Conservation (phyloP, 192 early-diverging fungal species). For the Diversispora eburnea region DNA sequence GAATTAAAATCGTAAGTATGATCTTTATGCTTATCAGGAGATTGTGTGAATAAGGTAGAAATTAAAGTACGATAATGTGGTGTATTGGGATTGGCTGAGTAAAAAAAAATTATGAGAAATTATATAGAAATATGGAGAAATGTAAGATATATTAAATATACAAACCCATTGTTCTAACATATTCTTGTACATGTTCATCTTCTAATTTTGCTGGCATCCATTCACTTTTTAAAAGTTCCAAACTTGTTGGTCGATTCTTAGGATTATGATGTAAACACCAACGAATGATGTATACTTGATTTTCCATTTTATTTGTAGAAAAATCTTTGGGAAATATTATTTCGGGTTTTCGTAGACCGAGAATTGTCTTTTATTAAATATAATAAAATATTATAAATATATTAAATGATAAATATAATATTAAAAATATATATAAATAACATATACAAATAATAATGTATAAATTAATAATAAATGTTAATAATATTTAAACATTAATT, state of each 20-base stretch:
- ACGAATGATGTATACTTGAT: constrained; percentile 69
- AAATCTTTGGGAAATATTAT: constrained; percentile 68
- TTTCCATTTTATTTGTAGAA: constrained; percentile 55
- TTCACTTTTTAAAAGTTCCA: constrained; percentile 77
- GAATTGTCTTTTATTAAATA: constrained; percentile 44
- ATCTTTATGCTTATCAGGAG: constrained; percentile 79
- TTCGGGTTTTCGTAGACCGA: constrained; percentile 67
- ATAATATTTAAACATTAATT: no score
- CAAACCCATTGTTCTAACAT: constrained; percentile 74
- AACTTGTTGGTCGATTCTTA: constrained; percentile 71
- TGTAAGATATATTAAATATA: background rate
- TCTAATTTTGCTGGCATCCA: constrained; percentile 80
- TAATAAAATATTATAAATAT: background rate
- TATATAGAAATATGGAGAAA: background rate
- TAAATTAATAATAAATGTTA: no score
- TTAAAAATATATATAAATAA: background rate
- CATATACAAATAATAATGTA: no score
- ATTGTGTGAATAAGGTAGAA: constrained; percentile 73
- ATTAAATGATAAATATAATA: background rate
- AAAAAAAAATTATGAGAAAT: background rate
- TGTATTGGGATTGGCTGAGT: constrained; percentile 73
- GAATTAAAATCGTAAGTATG: constrained; percentile 84
- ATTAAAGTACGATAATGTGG: constrained; percentile 81
- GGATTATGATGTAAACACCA: constrained; percentile 72
- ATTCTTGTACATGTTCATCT: constrained; percentile 87